Conservation (phyloP, 2,329 filamentous ascomycete genomes). For the Cordyceps javanica region DNA sequence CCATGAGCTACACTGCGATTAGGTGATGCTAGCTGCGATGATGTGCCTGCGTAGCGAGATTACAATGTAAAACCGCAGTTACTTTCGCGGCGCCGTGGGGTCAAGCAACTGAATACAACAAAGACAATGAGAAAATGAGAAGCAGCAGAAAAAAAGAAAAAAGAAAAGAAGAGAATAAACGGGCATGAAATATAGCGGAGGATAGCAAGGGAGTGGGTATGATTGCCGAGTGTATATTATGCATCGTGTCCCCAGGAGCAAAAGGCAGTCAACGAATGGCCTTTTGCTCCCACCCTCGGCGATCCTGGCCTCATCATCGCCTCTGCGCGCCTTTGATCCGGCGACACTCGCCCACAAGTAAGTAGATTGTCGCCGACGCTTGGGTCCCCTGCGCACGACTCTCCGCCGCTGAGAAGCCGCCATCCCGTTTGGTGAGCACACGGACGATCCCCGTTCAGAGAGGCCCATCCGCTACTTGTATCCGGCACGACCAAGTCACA, state of each 20-base stretch:
- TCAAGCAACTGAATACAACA: not conserved
- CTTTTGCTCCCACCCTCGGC: not conserved
- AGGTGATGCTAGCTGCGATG: conserved; percentile 7
- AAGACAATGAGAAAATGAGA: not conserved
- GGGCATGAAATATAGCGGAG: too few relatives aligned
- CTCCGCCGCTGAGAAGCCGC: too few relatives aligned
- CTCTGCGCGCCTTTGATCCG: not conserved
- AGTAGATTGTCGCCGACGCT: not conserved
- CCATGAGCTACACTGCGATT: conserved; percentile 1
- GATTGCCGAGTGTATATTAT: not conserved
- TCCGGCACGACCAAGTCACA: too few relatives aligned
- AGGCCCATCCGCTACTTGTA: too few relatives aligned
- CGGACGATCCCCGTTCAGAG: too few relatives aligned
- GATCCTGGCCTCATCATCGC: not conserved
- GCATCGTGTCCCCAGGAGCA: not conserved
- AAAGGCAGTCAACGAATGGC: not conserved
- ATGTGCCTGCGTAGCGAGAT: not conserved
- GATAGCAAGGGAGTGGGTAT: not conserved
- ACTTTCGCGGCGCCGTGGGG: too few relatives aligned
- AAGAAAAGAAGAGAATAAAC: not conserved
- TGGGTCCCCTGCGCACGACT: too few relatives aligned
- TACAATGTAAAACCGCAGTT: not conserved
- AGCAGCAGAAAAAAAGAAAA: not conserved
- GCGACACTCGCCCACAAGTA: too few relatives aligned
- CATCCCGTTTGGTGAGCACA: too few relatives aligned